These are phyloP conservation scores for Xylaria curta DNA, from an alignment of 495 filamentous ascomycete species.

Conservation along the genomic window DNA sequence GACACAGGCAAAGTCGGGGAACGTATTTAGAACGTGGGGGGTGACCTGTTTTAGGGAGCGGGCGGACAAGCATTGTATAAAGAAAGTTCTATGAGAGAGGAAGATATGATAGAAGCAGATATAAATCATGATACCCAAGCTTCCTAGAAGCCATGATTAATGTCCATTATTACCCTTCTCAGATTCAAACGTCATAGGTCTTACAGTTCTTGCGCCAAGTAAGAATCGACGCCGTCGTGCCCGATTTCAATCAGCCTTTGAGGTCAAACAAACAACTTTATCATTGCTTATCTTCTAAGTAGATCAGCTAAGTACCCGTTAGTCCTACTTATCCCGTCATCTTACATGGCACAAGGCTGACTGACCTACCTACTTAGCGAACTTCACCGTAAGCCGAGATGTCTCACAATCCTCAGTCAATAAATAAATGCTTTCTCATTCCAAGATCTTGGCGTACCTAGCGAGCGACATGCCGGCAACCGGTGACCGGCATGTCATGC, in stretches of 20 bases:
- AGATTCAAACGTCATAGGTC: not conserved
- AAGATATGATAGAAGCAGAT: not conserved
- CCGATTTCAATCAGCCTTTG: not conserved
- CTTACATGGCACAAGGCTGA: not conserved
- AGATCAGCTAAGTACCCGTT: not conserved
- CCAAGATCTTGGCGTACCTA: not conserved
- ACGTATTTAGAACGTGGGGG: not conserved
- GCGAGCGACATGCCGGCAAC: too few species aligned
- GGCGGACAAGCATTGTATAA: not conserved
- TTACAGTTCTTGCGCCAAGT: not conserved
- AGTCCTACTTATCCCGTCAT: not conserved
- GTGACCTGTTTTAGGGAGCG: too few species aligned
- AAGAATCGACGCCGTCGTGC: not conserved
- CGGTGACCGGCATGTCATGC: not conserved
- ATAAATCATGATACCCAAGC: not conserved
- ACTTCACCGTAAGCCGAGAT: not conserved
- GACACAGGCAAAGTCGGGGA: not conserved
- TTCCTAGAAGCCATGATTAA: not conserved
- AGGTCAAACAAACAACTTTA: not conserved
- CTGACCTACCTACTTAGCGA: not conserved
- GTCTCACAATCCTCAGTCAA: not conserved
- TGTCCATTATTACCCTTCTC: too few species aligned
- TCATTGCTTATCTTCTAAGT: not conserved
- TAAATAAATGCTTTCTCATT: not conserved
- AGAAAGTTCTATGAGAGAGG: not conserved